phyloP scores from a whole-genome alignment of 495 filamentous ascomycete genomes.

The Penicillium parvum region DNA sequence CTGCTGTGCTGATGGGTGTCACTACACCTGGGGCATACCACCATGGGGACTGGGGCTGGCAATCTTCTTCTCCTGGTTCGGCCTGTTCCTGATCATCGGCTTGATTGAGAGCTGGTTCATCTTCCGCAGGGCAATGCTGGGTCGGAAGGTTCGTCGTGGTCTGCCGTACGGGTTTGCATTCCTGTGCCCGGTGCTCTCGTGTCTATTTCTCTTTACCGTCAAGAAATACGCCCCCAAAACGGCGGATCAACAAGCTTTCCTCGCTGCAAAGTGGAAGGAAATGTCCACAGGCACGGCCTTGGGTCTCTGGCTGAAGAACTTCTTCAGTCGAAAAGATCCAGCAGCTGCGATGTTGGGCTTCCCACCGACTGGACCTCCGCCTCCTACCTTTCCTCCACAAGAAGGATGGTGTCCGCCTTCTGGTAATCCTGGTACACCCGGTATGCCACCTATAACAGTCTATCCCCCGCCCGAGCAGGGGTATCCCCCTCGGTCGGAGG shows the following conservation, averaged over 20 bases:
- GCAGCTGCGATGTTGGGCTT: slow-evolving; percentile 5
- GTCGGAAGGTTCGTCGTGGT: slow-evolving; percentile 34
- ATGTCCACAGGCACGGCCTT: slow-evolving; percentile 25
- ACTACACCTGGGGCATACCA: slow-evolving; percentile 22
- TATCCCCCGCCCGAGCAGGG: slow-evolving; percentile 4
- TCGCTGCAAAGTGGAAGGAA: slow-evolving; percentile 27
- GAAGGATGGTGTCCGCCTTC: slow-evolving; percentile 1
- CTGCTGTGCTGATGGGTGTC: slow-evolving; percentile 14
- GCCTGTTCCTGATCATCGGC: slow-evolving; percentile 36
- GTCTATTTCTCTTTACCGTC: slow-evolving; percentile 31
- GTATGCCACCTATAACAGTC: slow-evolving; percentile 2
- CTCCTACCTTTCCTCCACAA: slow-evolving; percentile 1
- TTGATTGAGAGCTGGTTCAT: slow-evolving; percentile 40
- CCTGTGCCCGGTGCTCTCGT: slow-evolving; percentile 22
- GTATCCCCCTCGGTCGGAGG: slow-evolving; percentile 2
- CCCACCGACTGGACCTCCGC: not conserved
- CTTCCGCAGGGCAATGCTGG: slow-evolving; percentile 42
- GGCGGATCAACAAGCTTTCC: slow-evolving; percentile 23
- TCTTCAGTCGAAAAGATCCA: slow-evolving; percentile 10
- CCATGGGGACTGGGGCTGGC: slow-evolving; percentile 27
- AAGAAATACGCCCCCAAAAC: slow-evolving; percentile 27
- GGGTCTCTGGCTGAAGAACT: slow-evolving; percentile 40
- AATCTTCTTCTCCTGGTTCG: slow-evolving; percentile 30
- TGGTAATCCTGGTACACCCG: not conserved
- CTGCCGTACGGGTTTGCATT: slow-evolving; percentile 38